Base-by-base conservation (phyloP, 192 early-diverging fungal genomes). In the Polychytrium aggregatum region DNA sequence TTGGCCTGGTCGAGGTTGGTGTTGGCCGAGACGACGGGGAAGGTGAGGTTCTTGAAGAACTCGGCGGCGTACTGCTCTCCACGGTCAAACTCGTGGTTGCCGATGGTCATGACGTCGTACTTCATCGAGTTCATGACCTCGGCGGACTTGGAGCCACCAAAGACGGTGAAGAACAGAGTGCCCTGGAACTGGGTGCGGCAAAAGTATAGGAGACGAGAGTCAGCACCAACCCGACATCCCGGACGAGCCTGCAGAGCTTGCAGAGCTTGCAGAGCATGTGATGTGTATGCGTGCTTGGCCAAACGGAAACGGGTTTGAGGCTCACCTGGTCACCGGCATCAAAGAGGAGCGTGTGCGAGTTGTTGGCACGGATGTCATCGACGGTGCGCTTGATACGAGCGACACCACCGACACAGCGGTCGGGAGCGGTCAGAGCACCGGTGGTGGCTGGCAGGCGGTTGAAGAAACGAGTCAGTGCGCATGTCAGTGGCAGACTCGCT, bases 261-360 rank as follows among this genome's bases (percentile, higher is more conserved):
- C n/a, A n/a, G n/a, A n/a, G n/a, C n/a, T n/a, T n/a, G n/a, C n/a
- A n/a, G n/a, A n/a, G n/a, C n/a, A n/a, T n/a, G n/a, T n/a, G n/a
- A n/a, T n/a, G n/a, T n/a, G n/a, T n/a, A n/a, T n/a, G n/a, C n/a
- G n/a, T n/a, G n/a, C n/a, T n/a, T n/a, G n/a, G n/a, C n/a, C n/a
- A n/a, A n/a, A n/a, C n/a, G n/a, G n/a, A n/a, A n/a, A n/a, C n/a
- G n/a, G n/a, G n/a, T n/a, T n/a, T n/a, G n/a, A n/a, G n/a, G n/a
- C n/a, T n/a, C n/a, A n/a, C n/a, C n/a, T n/a, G 71, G 57, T 88
- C 86, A 22, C 83, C 86, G n/a, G 76, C 84, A 55, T 88, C 81
- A 31, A 89, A 52, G 16, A 89, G 62, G 24, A 85, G 48, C 2
- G 63, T 57, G 47, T 81, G 56, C 22, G 65, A 45, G 55, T 56